Percentiles rank a stretch among this genome's conserved stretches.
Evolutionary conservation across 257 asterid species (phyloP).

Genomic region (Jasminum sambac): DNA sequence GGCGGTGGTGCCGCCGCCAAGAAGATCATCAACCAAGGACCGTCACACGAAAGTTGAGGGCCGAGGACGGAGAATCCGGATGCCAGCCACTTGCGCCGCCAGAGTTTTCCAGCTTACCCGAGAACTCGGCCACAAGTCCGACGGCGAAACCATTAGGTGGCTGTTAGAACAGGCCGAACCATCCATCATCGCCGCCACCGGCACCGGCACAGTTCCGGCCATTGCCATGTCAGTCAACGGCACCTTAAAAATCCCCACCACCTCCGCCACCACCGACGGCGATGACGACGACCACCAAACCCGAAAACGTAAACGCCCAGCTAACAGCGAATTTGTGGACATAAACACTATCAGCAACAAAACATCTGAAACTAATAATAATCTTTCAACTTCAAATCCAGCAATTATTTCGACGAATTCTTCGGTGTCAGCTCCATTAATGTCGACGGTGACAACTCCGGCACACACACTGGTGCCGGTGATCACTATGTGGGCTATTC

Average conservation of each 20-base stretch:
- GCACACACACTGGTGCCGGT: not conserved
- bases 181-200: slow-evolving; percentile 25
- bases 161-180: slow-evolving; percentile 25
- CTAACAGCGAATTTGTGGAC: slow-evolving; percentile 12
- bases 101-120: slow-evolving; percentile 23
- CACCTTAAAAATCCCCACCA: slow-evolving; percentile 19
- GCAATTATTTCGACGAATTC: slow-evolving; percentile 1
- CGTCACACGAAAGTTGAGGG: slow-evolving; percentile 26
- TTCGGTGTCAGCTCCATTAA: not conserved
- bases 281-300: not conserved
- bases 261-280: slow-evolving; percentile 3
- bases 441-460: not conserved
- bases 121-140: slow-evolving; percentile 27
- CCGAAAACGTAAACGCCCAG: not conserved
- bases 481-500: slow-evolving; percentile 7
- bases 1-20: not conserved
- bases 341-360: not conserved
- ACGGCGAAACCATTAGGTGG: slow-evolving; percentile 28
- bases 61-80: slow-evolving; percentile 24
- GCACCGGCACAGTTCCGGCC: slow-evolving; percentile 23
- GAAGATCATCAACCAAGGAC: slow-evolving; percentile 1
- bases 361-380: not conserved
- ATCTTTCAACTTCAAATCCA: not conserved
- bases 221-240: slow-evolving; percentile 27
- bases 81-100: slow-evolving; percentile 26